Evolutionary conservation across 2,329 filamentous ascomycete genomes (phyloP).

Genomic region (Metarhizium humberi): DNA sequence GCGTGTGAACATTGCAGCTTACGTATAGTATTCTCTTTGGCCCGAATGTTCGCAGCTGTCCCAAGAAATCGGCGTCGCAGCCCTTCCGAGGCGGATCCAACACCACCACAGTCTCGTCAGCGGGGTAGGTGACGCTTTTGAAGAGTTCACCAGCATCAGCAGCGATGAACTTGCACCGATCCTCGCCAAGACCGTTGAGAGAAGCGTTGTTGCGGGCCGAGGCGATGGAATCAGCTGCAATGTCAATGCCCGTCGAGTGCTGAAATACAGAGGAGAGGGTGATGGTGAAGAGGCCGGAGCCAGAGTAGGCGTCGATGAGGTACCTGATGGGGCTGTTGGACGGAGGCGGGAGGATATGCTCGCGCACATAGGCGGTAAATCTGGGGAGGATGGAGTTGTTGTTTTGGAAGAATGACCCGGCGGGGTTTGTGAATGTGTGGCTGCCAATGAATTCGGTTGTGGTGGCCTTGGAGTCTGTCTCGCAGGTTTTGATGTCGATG

Average conservation of each 20-base stretch:
- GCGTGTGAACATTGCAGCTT: constrained; percentile 95
- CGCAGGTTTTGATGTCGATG: constrained; percentile 76
- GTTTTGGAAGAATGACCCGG: constrained; percentile 97
- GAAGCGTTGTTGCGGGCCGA: constrained; percentile 71
- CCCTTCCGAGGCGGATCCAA: constrained; percentile 96
- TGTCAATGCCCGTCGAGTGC: constrained; percentile 82
- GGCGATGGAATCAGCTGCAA: constrained; percentile 67
- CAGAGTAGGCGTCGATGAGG: constrained; percentile 95
- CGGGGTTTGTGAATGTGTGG: constrained; percentile 82
- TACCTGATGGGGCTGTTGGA: constrained; percentile 53
- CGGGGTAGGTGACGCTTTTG: constrained; percentile 59
- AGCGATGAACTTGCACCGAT: constrained; percentile 74
- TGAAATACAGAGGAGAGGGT: constrained; percentile 80
- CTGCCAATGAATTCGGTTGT: constrained; percentile 81
- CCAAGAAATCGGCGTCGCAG: constrained; percentile 76
- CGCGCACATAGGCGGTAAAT: constrained; percentile 81
- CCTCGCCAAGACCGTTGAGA: constrained; percentile 59
- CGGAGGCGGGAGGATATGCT: constrained; percentile 56
- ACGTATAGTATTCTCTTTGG: constrained; percentile 84
- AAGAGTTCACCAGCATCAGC: constrained; percentile 83
- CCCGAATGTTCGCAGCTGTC: constrained; percentile 68
- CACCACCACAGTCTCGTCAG: constrained; percentile 83
- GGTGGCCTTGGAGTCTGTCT: constrained; percentile 75
- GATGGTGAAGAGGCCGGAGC: constrained; percentile 94
- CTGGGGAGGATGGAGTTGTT: constrained; percentile 92